Percentiles rank a stretch among this genome's conserved stretches.
These are phyloP conservation scores for Schwanniomyces yamadae DNA, from an alignment of 805 yeast genomes.

Conservation along the genomic window DNA sequence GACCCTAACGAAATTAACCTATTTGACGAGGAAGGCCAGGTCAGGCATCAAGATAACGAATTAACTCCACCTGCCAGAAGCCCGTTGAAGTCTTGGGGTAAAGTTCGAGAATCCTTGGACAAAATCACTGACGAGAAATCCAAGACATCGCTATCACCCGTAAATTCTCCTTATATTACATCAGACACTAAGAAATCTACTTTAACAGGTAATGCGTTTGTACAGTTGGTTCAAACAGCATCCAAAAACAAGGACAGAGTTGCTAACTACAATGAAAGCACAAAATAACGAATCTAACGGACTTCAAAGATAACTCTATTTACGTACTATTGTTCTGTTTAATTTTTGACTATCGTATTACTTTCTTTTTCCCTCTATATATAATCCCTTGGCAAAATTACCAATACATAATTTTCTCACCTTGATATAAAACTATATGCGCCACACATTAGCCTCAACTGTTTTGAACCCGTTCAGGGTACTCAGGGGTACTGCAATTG, in stretches of 20 bases:
- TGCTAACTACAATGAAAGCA: slow-evolving; percentile 12
- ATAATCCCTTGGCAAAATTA: too few relatives aligned
- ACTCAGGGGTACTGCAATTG: too few relatives aligned
- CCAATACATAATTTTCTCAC: too few relatives aligned
- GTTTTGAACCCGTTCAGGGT: too few relatives aligned
- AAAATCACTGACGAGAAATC: slow-evolving; percentile 19
- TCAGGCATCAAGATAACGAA: slow-evolving; percentile 2
- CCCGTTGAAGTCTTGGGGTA: slow-evolving; percentile 29
- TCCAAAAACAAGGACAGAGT: slow-evolving; percentile 55
- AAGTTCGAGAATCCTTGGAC: slow-evolving; percentile 23
- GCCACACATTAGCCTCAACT: too few relatives aligned
- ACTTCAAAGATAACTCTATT: too few relatives aligned
- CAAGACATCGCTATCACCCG: slow-evolving; percentile 20
- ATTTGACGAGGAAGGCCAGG: slow-evolving; percentile 34
- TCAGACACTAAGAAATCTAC: slow-evolving; percentile 27
- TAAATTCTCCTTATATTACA: slow-evolving; percentile 9
- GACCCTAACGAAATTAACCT: slow-evolving; percentile 48
- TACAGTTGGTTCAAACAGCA: slow-evolving; percentile 70
- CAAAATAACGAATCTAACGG: too few relatives aligned
- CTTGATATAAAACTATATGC: too few relatives aligned
- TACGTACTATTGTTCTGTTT: too few relatives aligned
- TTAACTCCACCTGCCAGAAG: slow-evolving; percentile 5
- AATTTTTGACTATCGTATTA: too few relatives aligned
- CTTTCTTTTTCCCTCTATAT: too few relatives aligned
- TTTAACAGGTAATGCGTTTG: slow-evolving; percentile 56